Percentiles rank a stretch among this genome's conserved stretches.
phyloP scores from a whole-genome alignment of 805 yeast genomes.

The Groenewaldozyma salmanticensis region DNA sequence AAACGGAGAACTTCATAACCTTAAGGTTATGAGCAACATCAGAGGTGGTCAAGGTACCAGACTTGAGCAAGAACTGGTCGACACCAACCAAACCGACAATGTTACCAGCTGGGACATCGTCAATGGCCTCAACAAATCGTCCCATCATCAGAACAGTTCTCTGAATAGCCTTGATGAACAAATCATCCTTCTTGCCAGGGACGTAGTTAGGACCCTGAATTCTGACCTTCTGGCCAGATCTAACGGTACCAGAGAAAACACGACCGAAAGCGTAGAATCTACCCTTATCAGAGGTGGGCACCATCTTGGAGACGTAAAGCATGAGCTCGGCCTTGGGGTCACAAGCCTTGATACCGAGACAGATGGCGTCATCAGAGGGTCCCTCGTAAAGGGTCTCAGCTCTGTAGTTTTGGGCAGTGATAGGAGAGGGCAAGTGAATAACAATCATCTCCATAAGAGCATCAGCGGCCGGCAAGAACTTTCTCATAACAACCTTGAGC shows the following conservation, averaged over 20 bases:
- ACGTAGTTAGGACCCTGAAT: conserved; percentile 99
- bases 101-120: conserved; percentile 99
- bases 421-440: conserved; percentile 98
- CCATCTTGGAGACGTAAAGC: conserved; percentile 99
- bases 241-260: conserved; percentile 99
- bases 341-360: conserved; percentile 93
- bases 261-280: conserved; percentile 99
- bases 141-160: conserved; percentile 99
- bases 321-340: conserved; percentile 96
- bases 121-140: conserved; percentile 94
- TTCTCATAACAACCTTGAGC: conserved; percentile 97
- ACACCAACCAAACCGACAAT: conserved; percentile 99
- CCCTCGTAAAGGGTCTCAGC: conserved; percentile 99
- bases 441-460: conserved; percentile 98
- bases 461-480: conserved; percentile 99
- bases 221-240: conserved; percentile 98
- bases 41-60: conserved; percentile 97
- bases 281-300: conserved; percentile 99
- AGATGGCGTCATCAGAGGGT: conserved; percentile 80
- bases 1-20: conserved; percentile 99
- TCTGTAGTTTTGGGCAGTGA: conserved; percentile 98
- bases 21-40: conserved; percentile 98
- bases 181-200: conserved; percentile 97
- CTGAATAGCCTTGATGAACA: conserved; percentile 94
- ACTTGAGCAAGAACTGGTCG: conserved; percentile 98